Base-by-base conservation (phyloP, 2,329 filamentous ascomycete genomes). In the Trichoderma brevicompactum region DNA sequence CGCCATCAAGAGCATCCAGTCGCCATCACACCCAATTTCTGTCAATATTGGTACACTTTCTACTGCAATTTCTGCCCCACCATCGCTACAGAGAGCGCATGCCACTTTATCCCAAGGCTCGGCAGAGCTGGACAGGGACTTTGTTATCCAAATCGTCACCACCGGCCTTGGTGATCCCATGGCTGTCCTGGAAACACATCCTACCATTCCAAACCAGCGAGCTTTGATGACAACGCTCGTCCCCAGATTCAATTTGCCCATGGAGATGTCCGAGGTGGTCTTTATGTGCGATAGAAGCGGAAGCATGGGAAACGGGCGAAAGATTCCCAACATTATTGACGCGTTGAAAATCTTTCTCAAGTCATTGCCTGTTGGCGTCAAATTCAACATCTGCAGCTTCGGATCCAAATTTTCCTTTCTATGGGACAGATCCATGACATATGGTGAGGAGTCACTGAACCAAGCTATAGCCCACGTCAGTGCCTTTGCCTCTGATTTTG, bases 241-340 rank as follows among this genome's bases (percentile, higher is more conserved):
- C 0, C 90, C 90, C 2, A 88, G 86, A 67, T 91, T 92, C 75
- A 79, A 80, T n/a, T 77, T 91, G 0, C 85, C 86, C 0, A 72
- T 81, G 0, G 79, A 82, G 8, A 76, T 74, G 62, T 79, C 81
- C 3, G 90, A 93, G 72, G 82, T 93, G 23, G 85, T 92, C 17
- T 92, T 93, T 69, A 78, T 93, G 5, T 89, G 87, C 64, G 90
- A 93, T 73, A 83, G 89, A 59, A 91, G 88, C 64, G 89, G 88
- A 0, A 90, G 87, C 66, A 90, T 90, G 88, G 32, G 48, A 0
- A 73, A 74, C 2, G 40, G 50, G 1, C 72, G 74, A 0, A 84
- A 82, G 44, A 89, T 89, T 1, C 68, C 69, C 0, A 81, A 86
- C 38, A 79, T 89, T 3, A 77, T 81, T 28, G 76, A 81, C 1